Conservation (phyloP, 2,329 filamentous ascomycete species). For the Cladophialophora yegresii region DNA sequence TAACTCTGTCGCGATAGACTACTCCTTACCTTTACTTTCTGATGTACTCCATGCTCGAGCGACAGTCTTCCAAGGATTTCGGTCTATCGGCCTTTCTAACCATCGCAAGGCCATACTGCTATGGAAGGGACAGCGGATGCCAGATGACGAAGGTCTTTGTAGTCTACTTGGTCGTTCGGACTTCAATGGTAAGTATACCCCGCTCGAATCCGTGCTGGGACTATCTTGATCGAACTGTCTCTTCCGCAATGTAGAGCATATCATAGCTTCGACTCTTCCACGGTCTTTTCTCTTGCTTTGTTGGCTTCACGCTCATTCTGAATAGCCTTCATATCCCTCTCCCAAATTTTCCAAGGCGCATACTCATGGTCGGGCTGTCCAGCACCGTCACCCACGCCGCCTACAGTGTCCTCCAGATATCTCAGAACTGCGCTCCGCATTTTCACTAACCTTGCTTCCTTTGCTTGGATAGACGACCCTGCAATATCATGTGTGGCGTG, state of each 20-base stretch:
- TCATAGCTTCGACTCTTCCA: conserved; percentile 7
- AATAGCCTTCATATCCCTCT: conserved; percentile 12
- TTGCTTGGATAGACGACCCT: conserved; percentile 24
- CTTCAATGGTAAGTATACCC: background rate
- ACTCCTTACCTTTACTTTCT: too few species aligned
- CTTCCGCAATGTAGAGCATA: background rate
- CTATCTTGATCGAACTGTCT: background rate
- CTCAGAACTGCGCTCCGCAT: conserved; percentile 32
- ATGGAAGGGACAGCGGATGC: background rate
- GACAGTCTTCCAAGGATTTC: background rate
- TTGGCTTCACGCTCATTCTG: conserved; percentile 11
- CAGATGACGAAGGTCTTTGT: background rate
- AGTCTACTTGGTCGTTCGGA: background rate
- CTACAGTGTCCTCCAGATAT: conserved; percentile 33
- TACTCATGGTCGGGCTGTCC: background rate
- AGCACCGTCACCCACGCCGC: conserved; percentile 15
- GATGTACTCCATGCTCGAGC: too few species aligned
- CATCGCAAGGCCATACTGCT: background rate
- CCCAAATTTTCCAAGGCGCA: conserved; percentile 21
- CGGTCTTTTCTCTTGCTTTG: background rate
- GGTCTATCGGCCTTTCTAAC: background rate
- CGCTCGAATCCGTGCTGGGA: background rate
- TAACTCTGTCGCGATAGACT: too few species aligned
- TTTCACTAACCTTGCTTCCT: conserved; percentile 30
- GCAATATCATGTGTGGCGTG: conserved; percentile 33